Base-by-base conservation (phyloP, 75 land plant genomes). In the Pseudotsuga menziesii region DNA sequence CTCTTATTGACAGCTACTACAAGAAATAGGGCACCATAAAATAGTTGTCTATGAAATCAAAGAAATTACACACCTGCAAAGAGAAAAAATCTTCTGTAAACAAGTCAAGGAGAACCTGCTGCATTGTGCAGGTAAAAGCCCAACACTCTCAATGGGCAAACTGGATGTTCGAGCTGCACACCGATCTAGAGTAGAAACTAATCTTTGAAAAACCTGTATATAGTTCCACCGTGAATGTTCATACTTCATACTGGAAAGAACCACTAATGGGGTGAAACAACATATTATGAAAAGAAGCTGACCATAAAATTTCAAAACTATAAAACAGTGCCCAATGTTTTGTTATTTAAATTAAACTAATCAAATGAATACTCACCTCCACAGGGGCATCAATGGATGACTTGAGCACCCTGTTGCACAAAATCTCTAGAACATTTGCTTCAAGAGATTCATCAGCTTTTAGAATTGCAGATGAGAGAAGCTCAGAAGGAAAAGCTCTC, bases 121-220 rank as follows among this genome's bases (percentile, higher is more conserved):
- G 71, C 99, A 97, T 57, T 97, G 93, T 23, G 82, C 69, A 70
- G 99, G 99, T 77, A 97, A 83, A 55, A 92, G 91, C 67, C 83
- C 89, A 56, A 91, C 95, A 61, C 88, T 92, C 78, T 84, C 90
- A 62, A 97, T 52, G 15, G 98, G 97, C 71, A 97, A 88, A 79
- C 84, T 85, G 69, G 91, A 89, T 44, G 98, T 97, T 32, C 99
- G 89, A 56, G 97, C 90, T 87, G 99, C 99, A 89, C 99, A 97
- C 9, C 87, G 93, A 78, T 97, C 99, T 44, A 97, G 76, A 22
- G 97, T 87, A 29, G 85, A 78, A 72, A 94, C 84, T 52, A 97
- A 78, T 75, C 93, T 74, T 77, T 86, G 84, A 62, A 95, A 75
- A 78, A 89, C 83, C 98, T 95, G 84, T 70, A 54, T 23, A 73